Evolutionary conservation across 345 rosid genomes (phyloP).

Genomic region (Theobroma cacao): DNA sequence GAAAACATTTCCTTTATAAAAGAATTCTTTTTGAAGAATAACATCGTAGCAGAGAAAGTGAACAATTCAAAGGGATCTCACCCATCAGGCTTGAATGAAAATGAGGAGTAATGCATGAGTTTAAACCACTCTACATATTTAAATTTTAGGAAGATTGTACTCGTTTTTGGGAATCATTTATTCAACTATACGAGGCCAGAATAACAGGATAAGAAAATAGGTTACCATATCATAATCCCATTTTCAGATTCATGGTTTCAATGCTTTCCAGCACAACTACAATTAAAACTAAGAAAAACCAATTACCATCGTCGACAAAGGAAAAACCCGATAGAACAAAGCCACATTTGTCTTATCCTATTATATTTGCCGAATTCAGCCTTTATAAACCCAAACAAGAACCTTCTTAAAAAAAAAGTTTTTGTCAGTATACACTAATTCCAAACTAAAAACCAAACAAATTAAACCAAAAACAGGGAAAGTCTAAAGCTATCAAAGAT

Average conservation of each 20-base stretch:
- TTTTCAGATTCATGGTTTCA: background rate
- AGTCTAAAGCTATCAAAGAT: slow-evolving; percentile 10
- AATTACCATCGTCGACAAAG: background rate
- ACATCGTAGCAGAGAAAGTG: background rate
- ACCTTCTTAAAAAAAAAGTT: slow-evolving; percentile 2
- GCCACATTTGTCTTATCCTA: background rate
- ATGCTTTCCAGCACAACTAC: background rate
- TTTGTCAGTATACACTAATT: slow-evolving; percentile 2
- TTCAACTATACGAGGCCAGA: background rate
- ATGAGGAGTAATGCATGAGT: background rate
- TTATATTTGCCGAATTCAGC: slow-evolving; percentile 4
- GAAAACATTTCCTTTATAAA: background rate
- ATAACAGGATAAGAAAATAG: background rate
- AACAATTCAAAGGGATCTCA: background rate
- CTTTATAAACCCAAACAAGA: slow-evolving; percentile 13
- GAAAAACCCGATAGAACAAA: background rate
- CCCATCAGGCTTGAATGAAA: background rate
- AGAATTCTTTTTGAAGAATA: background rate
- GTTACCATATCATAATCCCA: background rate
- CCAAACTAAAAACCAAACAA: slow-evolving; percentile 13
- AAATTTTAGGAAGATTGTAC: background rate
- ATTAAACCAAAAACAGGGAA: background rate
- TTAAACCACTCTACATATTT: background rate
- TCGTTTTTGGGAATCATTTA: background rate
- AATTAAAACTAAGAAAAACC: background rate